Percentiles rank a stretch among this genome's conserved stretches.
phyloP scores from a whole-genome alignment of 768 basidiomycete species.

The Kwoniella mangroviensis region DNA sequence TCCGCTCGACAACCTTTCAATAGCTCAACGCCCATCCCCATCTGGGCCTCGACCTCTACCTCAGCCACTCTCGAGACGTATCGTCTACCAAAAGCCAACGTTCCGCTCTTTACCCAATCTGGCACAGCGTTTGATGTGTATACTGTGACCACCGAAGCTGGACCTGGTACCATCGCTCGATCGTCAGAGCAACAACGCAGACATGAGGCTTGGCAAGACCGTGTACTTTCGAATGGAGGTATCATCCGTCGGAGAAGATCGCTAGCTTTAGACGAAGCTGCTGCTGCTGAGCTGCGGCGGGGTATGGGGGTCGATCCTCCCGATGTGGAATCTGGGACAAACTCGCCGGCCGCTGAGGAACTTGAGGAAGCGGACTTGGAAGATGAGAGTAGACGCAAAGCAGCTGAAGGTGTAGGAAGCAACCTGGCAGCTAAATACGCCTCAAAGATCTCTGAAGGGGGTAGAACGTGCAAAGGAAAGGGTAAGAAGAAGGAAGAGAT shows the following conservation, averaged over 20 bases:
- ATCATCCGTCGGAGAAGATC: conserved; percentile 48
- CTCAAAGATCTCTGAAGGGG: conserved; percentile 27
- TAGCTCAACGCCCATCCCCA: not conserved
- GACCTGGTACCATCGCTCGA: conserved; percentile 10
- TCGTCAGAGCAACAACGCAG: conserved; percentile 28
- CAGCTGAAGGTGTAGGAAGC: conserved; percentile 34
- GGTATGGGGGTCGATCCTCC: conserved; percentile 22
- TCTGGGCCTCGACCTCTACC: not conserved
- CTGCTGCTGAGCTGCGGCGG: conserved; percentile 42
- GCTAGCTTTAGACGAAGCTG: conserved; percentile 53
- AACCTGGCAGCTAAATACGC: conserved; percentile 42
- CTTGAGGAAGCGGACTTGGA: conserved; percentile 25
- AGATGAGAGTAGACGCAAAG: conserved; percentile 27
- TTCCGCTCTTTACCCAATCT: conserved; percentile 20
- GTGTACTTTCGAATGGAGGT: conserved; percentile 36
- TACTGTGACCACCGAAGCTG: conserved; percentile 12
- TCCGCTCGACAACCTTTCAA: conserved; percentile 5
- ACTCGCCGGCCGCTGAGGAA: conserved; percentile 23
- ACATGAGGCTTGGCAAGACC: conserved; percentile 46
- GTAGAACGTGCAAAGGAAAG: conserved; percentile 31
- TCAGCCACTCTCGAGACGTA: conserved; percentile 24
- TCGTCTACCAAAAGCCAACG: conserved; percentile 19
- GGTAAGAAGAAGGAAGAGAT: conserved; percentile 54
- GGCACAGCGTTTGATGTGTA: conserved; percentile 43
- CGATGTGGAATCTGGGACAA: conserved; percentile 21